Base-by-base conservation (phyloP, 2,329 filamentous ascomycete genomes). In the Parastagonospora nodorum region DNA sequence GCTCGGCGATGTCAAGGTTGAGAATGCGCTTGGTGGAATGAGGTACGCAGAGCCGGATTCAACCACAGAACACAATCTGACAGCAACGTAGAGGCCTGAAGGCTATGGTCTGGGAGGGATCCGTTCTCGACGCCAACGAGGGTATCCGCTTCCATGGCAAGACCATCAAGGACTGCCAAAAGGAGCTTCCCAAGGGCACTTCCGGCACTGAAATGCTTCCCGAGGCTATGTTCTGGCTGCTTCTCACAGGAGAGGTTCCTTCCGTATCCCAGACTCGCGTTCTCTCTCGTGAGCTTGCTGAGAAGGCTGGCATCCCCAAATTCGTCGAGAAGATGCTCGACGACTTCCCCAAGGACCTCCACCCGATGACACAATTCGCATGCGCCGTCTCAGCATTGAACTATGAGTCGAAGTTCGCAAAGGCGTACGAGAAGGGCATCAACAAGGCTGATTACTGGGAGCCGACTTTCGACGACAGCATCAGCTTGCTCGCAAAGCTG, bases 371-470 rank as follows among this genome's bases (percentile, higher is more conserved):
- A 9, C 93, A 97, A 75, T 93, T 99, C 66, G 88, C 93, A 61
- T 94, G 95, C 64, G 92, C 92, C 39, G 94, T 97, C 45, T 93
- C 92, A 14, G 90, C 94, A n/a, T 84, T 99, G 55, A 97, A 96
- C 79, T 90, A 96, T 75, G 92, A 92, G 64, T 96, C 91, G 66
- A 86, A 88, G 69, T 99, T 99, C 64, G 94, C 93, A 58, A 92
- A 92, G 77, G 89, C 89, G 15, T 99, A 99, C 75, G 93, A 92
- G 75, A 79, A 88, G 64, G 94, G 94, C 31, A 78, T 97, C 60
- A 89, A 87, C 83, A 99, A 97, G 82, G 90, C 91, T 45, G 91
- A 97, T 65, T 97, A 97, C 84, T 99, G 94, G 94, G 94, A 97
- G 79, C 91, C 93, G 11, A 96, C 91, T 38, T 97, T 96, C 71